phyloP scores from a whole-genome alignment of 768 basidiomycete species.

The Leccinum rimulosum region DNA sequence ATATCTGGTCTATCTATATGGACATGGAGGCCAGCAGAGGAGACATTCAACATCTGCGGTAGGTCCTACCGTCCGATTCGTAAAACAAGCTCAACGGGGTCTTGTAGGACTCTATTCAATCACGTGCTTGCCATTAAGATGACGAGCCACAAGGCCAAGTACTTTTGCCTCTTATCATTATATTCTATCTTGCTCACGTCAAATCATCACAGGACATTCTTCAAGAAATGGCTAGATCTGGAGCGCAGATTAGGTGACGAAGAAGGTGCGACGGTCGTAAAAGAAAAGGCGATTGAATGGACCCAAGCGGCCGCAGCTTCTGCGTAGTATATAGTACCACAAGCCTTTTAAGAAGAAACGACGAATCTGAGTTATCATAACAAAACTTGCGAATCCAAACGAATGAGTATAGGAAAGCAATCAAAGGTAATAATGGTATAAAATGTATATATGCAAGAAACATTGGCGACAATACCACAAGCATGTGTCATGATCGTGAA shows the following conservation, averaged over 20 bases:
- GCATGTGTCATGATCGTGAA: slow-evolving; percentile 46
- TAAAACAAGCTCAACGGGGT: background rate
- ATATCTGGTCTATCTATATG: slow-evolving; percentile 94
- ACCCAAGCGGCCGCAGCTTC: slow-evolving; percentile 54
- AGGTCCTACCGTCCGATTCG: slow-evolving; percentile 14
- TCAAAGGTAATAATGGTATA: slow-evolving; percentile 35
- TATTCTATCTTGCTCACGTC: slow-evolving; percentile 4
- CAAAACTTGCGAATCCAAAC: slow-evolving; percentile 49
- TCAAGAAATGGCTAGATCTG: slow-evolving; percentile 95
- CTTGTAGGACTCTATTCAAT: slow-evolving; percentile 77
- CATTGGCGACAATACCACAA: slow-evolving; percentile 12
- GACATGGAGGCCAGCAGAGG: slow-evolving; percentile 88
- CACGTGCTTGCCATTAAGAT: slow-evolving; percentile 82
- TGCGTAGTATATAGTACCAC: slow-evolving; percentile 14
- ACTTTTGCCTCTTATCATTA: slow-evolving; percentile 30
- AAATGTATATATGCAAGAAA: slow-evolving; percentile 35
- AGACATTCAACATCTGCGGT: slow-evolving; percentile 81
- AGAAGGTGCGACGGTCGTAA: slow-evolving; percentile 75
- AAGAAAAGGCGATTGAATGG: slow-evolving; percentile 91
- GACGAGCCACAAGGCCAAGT: slow-evolving; percentile 96
- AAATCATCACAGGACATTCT: slow-evolving; percentile 63
- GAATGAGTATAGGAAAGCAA: slow-evolving; percentile 44
- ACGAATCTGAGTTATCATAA: slow-evolving; percentile 36
- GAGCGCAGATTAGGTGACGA: slow-evolving; percentile 88
- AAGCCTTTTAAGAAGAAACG: slow-evolving; percentile 29